A percentile compares a stretch with the other conserved stretches of the same genome.
phyloP scores from a whole-genome alignment of 1,284 basidiomycete genomes.

The Apiotrichum mycotoxinovorans region DNA sequence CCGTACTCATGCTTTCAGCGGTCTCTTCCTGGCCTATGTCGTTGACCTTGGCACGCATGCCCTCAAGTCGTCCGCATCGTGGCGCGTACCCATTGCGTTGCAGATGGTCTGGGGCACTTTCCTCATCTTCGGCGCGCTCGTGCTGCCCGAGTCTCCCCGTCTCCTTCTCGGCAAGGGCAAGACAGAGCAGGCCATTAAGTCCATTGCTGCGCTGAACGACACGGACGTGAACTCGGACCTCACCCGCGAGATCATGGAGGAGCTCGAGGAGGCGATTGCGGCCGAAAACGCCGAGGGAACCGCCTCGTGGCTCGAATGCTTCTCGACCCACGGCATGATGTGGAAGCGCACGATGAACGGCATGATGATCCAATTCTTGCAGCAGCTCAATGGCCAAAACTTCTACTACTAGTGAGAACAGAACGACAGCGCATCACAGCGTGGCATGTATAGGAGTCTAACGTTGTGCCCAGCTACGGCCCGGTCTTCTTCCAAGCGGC shows the following conservation, averaged over 20 bases:
- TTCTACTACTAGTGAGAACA: constrained; percentile 15
- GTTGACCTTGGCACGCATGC: constrained; percentile 66
- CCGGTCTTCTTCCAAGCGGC: constrained; percentile 78
- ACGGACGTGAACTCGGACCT: constrained; percentile 61
- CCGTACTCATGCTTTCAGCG: too few relatives aligned
- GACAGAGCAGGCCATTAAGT: constrained; percentile 57
- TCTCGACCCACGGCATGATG: constrained; percentile 51
- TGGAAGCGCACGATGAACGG: constrained; percentile 49
- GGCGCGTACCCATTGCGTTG: constrained; percentile 55
- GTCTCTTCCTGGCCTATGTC: constrained; percentile 68
- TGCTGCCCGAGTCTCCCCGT: constrained; percentile 66
- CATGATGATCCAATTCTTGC: constrained; percentile 77
- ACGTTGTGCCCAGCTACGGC: constrained; percentile 49
- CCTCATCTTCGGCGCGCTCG: constrained; percentile 60
- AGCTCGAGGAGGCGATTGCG: constrained; percentile 57
- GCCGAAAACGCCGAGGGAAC: constrained; percentile 72
- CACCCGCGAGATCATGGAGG: constrained; percentile 63
- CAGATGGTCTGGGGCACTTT: constrained; percentile 35
- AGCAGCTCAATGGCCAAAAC: constrained; percentile 60
- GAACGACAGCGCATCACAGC: neutral
- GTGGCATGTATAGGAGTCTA: neutral
- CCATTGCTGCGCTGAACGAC: constrained; percentile 65
- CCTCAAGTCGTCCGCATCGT: constrained; percentile 62
- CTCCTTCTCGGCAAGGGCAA: constrained; percentile 37
- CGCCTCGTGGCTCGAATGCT: constrained; percentile 73